Conservation (phyloP, 495 filamentous ascomycete genomes). For the Penicillium lagena region DNA sequence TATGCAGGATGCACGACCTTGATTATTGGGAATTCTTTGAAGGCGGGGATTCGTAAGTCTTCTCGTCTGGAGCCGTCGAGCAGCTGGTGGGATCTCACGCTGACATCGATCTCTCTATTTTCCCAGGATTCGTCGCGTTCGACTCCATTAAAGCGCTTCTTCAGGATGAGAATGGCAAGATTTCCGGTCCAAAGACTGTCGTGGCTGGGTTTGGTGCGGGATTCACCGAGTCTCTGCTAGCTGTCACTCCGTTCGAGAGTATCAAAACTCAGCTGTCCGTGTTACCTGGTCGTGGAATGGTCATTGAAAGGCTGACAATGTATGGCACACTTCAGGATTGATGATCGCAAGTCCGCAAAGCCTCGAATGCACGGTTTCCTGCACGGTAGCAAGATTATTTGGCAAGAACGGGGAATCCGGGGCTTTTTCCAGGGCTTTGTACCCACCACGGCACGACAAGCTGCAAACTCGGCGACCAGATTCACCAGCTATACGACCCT, state of each 20-base stretch:
- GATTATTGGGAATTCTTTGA: slow-evolving; percentile 92
- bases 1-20: slow-evolving; percentile 97
- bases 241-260: slow-evolving; percentile 94
- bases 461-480: slow-evolving; percentile 84
- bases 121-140: slow-evolving; percentile 88
- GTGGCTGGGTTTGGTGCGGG: slow-evolving; percentile 93
- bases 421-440: slow-evolving; percentile 98
- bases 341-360: slow-evolving; percentile 83
- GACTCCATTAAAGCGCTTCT: slow-evolving; percentile 84
- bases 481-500: slow-evolving; percentile 88
- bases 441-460: slow-evolving; percentile 88
- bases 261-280: slow-evolving; percentile 89
- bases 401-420: slow-evolving; percentile 74
- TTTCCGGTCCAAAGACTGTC: slow-evolving; percentile 85
- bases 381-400: slow-evolving; percentile 82
- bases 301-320: not conserved
- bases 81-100: slow-evolving; percentile 1
- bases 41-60: slow-evolving; percentile 82
- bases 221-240: slow-evolving; percentile 85
- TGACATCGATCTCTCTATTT: not conserved
- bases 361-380: slow-evolving; percentile 90
- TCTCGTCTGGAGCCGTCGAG: not conserved
- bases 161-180: slow-evolving; percentile 77
- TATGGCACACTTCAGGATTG: slow-evolving; percentile 52
- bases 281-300: not conserved